These are phyloP conservation scores for Austroboletus eburneus DNA, from an alignment of 768 basidiomycete species.

Conservation along the genomic window DNA sequence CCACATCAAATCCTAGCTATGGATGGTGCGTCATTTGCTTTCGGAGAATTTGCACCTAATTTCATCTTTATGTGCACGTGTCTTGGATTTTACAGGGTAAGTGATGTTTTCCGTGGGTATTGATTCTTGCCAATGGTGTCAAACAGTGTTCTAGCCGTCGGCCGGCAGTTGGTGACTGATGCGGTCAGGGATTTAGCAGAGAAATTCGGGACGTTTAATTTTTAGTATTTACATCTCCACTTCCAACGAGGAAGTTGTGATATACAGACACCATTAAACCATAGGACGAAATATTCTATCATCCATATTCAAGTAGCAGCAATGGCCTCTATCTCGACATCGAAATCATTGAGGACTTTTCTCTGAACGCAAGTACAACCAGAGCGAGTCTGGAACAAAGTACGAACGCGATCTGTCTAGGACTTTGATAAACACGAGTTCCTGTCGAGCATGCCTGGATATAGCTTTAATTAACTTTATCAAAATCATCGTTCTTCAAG, in stretches of 20 bases:
- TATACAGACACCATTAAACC: background rate
- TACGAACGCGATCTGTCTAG: constrained; percentile 12
- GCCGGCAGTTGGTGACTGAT: constrained; percentile 36
- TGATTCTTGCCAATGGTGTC: constrained; percentile 9
- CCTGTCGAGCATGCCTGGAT: constrained; percentile 37
- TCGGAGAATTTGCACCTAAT: background rate
- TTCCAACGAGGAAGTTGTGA: background rate
- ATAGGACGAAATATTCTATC: background rate
- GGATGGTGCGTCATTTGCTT: constrained; percentile 48
- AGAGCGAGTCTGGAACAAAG: constrained; percentile 58
- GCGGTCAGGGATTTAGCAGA: constrained; percentile 32
- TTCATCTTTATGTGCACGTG: background rate
- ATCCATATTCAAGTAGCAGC: constrained; percentile 35
- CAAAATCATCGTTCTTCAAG: constrained; percentile 54
- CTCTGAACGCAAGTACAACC: constrained; percentile 75
- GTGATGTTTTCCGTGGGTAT: constrained; percentile 1
- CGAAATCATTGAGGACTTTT: constrained; percentile 62
- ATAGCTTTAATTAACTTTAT: constrained; percentile 54
- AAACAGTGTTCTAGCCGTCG: constrained; percentile 35
- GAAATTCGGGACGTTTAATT: constrained; percentile 24
- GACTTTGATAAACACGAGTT: background rate
- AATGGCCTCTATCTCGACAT: constrained; percentile 71
- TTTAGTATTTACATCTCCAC: too few species aligned
- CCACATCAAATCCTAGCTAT: constrained; percentile 75
- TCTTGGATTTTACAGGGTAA: constrained; percentile 18